Evolutionary conservation across 345 rosid genomes (phyloP).

Genomic region (Acer yangbiense): DNA sequence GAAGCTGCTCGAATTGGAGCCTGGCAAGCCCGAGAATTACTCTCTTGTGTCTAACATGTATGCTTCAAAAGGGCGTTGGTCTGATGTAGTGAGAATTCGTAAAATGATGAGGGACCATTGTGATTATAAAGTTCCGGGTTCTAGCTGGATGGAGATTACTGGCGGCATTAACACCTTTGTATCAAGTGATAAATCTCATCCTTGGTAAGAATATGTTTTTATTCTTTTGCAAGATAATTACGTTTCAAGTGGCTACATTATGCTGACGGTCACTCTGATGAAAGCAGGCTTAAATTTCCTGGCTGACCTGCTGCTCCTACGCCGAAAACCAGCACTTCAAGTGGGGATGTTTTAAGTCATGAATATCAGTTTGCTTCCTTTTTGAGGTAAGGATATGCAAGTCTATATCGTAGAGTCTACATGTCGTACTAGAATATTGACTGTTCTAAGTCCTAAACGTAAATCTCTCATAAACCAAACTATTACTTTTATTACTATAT

Average conservation of each 20-base stretch:
- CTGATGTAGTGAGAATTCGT: conserved; percentile 46
- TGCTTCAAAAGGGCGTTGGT: conserved; percentile 68
- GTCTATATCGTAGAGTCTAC: neutral
- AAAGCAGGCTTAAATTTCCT: neutral
- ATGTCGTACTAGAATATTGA: neutral
- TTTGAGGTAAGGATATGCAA: neutral
- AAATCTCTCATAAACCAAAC: neutral
- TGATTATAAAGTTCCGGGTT: conserved; percentile 57
- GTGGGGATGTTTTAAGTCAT: neutral
- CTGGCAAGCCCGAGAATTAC: conserved; percentile 56
- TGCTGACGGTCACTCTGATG: conserved; percentile 8
- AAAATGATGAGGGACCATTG: conserved; percentile 50
- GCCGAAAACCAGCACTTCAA: neutral
- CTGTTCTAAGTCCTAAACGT: neutral
- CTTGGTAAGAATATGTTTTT: conserved; percentile 6
- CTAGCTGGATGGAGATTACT: conserved; percentile 53
- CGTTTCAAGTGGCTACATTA: neutral
- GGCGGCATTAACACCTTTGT: conserved; percentile 23
- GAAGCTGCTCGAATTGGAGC: conserved; percentile 58
- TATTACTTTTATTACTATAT: neutral
- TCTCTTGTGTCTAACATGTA: conserved; percentile 56
- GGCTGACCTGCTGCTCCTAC: neutral
- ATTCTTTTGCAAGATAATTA: conserved; percentile 13
- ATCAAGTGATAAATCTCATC: conserved; percentile 35
- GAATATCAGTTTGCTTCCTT: neutral